Base-by-base conservation (phyloP, 2,329 filamentous ascomycete species). In the Cordyceps javanica region DNA sequence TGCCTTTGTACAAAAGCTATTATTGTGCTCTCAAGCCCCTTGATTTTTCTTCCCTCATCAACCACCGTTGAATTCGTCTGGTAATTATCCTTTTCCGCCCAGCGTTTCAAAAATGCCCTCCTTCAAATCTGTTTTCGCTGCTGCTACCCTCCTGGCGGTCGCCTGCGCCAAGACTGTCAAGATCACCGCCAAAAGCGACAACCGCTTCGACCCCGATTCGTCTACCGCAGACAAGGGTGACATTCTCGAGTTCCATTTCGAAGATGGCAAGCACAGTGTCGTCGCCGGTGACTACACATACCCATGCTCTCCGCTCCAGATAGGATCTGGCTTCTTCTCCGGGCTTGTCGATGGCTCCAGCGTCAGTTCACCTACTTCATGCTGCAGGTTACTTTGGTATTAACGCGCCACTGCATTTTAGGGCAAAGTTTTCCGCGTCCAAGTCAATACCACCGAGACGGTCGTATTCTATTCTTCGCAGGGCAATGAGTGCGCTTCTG, bases 401-500 rank as follows among this genome's bases (percentile, higher is more conserved):
- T 52, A 8, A 52, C 25, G 23, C 16, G 1, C 2, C 30, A 10
- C 16, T 13, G 23, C 14, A n/a, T 30, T 32, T 14, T 25, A 73
- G 71, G 63, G 67, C 61, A 64, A 72, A 44, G 62, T 72, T 25
- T 74, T 73, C 63, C 66, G 66, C 55, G 69, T 75, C 57, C 66
- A 60, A 2, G 51, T 74, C 57, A 67, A 68, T 51, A 60, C 65
- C 59, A 69, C 66, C 6, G 65, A 72, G 1, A 69, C 72, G 32
- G 65, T 69, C 9, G 63, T 65, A n/a, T 73, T 74, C 62, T 74
- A 73, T 60, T 75, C 72, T n/a, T 70, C 70, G 7, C 70, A 72
- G 42, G 69, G 64, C n/a, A 63, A 67, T 26, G 70, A 74, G 51
- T 74, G 72, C 59, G 58, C 70, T 21, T 55, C 61, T 13, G 72